Percentiles rank a stretch among this genome's conserved stretches.
Evolutionary conservation across 805 yeast genomes (phyloP).

Genomic region (Brettanomyces sp.): DNA sequence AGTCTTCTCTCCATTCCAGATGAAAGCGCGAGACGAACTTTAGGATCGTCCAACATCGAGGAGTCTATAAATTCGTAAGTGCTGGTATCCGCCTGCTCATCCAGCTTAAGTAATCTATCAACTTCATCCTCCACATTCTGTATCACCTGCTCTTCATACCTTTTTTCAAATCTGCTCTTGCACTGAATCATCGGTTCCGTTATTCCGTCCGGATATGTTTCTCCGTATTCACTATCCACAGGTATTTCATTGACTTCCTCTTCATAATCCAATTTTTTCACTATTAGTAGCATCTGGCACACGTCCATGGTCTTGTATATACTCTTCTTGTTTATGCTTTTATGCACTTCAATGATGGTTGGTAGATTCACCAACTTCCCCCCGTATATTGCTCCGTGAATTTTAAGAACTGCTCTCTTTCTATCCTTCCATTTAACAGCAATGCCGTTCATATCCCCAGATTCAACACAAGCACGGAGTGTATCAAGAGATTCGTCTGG

Average conservation of each 20-base stretch:
- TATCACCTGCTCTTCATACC: constrained; percentile 60
- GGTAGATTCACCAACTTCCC: constrained; percentile 88
- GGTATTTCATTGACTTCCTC: constrained; percentile 35
- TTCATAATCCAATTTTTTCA: constrained; percentile 39
- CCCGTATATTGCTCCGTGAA: constrained; percentile 64
- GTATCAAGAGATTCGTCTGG: constrained; percentile 61
- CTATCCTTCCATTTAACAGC: constrained; percentile 77
- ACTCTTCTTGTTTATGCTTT: constrained; percentile 83
- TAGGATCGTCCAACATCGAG: constrained; percentile 7
- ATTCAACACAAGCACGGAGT: constrained; percentile 65
- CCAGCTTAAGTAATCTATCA: constrained; percentile 63
- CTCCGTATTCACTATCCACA: constrained; percentile 33
- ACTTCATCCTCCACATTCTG: constrained; percentile 74
- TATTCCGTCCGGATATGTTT: constrained; percentile 63
- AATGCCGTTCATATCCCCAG: constrained; percentile 63
- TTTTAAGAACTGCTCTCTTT: constrained; percentile 64
- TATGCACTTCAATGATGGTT: constrained; percentile 76
- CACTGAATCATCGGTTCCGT: constrained; percentile 73
- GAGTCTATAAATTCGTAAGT: constrained; percentile 63
- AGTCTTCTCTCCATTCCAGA: neutral
- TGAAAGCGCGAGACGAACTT: constrained; percentile 26
- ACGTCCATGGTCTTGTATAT: constrained; percentile 80
- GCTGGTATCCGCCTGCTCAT: constrained; percentile 76
- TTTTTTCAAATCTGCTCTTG: constrained; percentile 61
- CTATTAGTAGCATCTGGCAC: constrained; percentile 74